Conservation (phyloP, 768 basidiomycete genomes). For the Galerina sulciceps region DNA sequence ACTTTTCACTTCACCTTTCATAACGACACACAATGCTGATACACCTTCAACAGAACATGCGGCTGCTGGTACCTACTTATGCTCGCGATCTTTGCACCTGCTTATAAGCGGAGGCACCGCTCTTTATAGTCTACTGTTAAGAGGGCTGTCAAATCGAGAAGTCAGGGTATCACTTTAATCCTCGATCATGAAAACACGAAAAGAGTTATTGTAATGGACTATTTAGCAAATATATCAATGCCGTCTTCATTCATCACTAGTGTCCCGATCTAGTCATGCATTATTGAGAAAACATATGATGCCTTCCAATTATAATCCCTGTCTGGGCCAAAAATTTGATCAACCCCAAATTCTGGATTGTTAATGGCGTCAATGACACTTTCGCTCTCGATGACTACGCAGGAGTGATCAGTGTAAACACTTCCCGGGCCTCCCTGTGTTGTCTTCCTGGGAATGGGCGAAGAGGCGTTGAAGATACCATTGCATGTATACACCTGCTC, state of each 20-base stretch:
- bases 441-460: slow-evolving; percentile 44
- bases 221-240: too few relatives aligned
- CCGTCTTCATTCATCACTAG: not conserved
- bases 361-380: slow-evolving; percentile 51
- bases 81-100: too few relatives aligned
- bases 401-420: slow-evolving; percentile 42
- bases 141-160: too few relatives aligned
- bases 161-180: too few relatives aligned
- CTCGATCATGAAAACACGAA: too few relatives aligned
- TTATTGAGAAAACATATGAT: slow-evolving; percentile 42
- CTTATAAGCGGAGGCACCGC: too few relatives aligned
- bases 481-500: slow-evolving; percentile 47
- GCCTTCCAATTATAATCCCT: slow-evolving; percentile 43
- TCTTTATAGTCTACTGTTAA: too few relatives aligned
- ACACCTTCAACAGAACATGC: not conserved
- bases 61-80: too few relatives aligned
- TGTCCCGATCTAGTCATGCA: not conserved
- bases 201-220: too few relatives aligned
- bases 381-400: slow-evolving; percentile 49
- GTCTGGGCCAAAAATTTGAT: slow-evolving; percentile 47
- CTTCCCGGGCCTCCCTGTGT: slow-evolving; percentile 42
- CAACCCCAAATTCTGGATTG: slow-evolving; percentile 45
- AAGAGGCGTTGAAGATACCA: slow-evolving; percentile 36
- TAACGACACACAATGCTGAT: slow-evolving; percentile 1
- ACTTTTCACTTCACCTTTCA: slow-evolving; percentile 25